A percentile compares a stretch with the other conserved stretches of the same genome.
These are phyloP conservation scores for Hortaea werneckii DNA, from an alignment of 2,329 filamentous ascomycete genomes.

Conservation along the genomic window DNA sequence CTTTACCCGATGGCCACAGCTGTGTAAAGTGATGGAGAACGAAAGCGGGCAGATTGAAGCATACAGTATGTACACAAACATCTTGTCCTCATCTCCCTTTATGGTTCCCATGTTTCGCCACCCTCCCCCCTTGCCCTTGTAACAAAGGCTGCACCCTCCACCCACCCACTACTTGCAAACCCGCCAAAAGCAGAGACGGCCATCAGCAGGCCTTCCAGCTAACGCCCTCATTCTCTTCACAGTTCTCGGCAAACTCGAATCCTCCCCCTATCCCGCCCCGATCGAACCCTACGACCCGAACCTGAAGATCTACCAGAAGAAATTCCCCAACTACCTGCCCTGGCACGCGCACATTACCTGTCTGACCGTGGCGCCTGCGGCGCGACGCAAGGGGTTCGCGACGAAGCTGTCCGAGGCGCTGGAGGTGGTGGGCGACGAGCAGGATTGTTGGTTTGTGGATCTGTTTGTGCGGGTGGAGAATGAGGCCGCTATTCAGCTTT, in stretches of 20 bases:
- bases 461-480: slow-evolving; percentile 88
- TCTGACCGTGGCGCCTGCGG: slow-evolving; percentile 79
- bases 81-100: too few relatives aligned
- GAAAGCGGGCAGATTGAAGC: slow-evolving; percentile 79
- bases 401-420: slow-evolving; percentile 71
- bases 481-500: slow-evolving; percentile 74
- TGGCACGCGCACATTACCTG: slow-evolving; percentile 98
- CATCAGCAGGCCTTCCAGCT: not conserved
- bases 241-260: slow-evolving; percentile 97
- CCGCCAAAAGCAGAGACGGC: too few relatives aligned
- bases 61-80: slow-evolving; percentile 58
- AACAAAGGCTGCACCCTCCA: too few relatives aligned
- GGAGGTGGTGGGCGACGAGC: slow-evolving; percentile 70
- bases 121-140: too few relatives aligned
- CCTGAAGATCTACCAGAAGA: slow-evolving; percentile 27
- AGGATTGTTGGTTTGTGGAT: slow-evolving; percentile 90
- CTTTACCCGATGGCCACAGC: slow-evolving; percentile 85
- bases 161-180: too few relatives aligned
- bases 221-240: slow-evolving; percentile 1
- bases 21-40: slow-evolving; percentile 88
- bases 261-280: slow-evolving; percentile 60
- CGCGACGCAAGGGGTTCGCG: slow-evolving; percentile 77
- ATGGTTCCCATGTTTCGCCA: too few relatives aligned
- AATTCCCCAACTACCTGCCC: slow-evolving; percentile 68
- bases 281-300: slow-evolving; percentile 59